Conservation (phyloP, 768 basidiomycete species). For the Trametes cingulata region DNA sequence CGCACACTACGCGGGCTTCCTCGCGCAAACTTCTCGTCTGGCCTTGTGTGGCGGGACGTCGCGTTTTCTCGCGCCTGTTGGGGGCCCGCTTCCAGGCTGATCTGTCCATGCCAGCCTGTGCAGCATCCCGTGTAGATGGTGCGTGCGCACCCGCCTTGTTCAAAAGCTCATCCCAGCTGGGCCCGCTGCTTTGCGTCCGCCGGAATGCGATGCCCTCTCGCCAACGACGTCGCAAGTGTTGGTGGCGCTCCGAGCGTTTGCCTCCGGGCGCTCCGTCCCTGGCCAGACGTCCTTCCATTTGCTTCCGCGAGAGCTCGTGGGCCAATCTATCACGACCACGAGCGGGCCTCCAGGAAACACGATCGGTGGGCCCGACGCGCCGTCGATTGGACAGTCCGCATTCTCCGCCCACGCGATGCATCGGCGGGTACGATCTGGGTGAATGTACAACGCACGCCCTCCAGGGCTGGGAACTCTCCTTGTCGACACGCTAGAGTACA, state of each 20-base stretch:
- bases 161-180: background rate
- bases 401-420: background rate
- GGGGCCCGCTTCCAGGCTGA: background rate
- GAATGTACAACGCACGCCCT: background rate
- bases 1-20: conserved; percentile 3
- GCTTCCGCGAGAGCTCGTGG: conserved; percentile 10
- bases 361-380: background rate
- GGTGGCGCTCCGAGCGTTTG: conserved; percentile 10
- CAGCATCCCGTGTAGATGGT: background rate
- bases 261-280: conserved; percentile 12
- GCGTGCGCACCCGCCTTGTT: background rate
- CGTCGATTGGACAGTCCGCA: too few species aligned
- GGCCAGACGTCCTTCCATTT: conserved; percentile 9
- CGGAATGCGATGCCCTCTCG: conserved; percentile 6
- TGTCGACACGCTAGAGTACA: background rate
- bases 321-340: conserved; percentile 12
- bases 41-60: background rate
- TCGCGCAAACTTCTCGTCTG: background rate
- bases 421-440: background rate
- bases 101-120: background rate
- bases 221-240: background rate
- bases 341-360: background rate
- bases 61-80: conserved; percentile 5
- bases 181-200: background rate
- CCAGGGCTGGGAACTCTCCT: background rate